Percentiles rank a stretch among this genome's conserved stretches.
phyloP scores from a whole-genome alignment of 2,329 filamentous ascomycete genomes.

The Scedosporium dehoogii region DNA sequence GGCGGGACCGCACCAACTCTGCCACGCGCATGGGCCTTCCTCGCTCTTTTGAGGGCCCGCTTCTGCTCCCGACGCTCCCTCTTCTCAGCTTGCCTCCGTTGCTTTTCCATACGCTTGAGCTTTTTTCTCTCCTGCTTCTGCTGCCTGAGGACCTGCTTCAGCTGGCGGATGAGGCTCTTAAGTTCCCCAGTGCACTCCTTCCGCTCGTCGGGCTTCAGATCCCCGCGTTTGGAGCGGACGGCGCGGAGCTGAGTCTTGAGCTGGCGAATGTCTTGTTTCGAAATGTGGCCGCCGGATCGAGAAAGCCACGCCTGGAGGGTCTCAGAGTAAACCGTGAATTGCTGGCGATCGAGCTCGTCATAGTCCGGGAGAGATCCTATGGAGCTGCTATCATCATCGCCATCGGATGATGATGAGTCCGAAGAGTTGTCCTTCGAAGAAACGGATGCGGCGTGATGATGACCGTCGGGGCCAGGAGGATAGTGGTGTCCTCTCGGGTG shows the following conservation, averaged over 20 bases:
- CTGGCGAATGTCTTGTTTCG: slow-evolving; percentile 29
- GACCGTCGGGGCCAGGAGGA: not conserved
- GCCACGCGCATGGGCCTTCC: slow-evolving; percentile 19
- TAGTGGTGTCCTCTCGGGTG: slow-evolving; percentile 9
- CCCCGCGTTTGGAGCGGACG: not conserved
- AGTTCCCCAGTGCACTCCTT: slow-evolving; percentile 25
- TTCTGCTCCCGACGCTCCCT: slow-evolving; percentile 20
- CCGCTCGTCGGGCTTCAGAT: not conserved
- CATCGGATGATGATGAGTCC: slow-evolving; percentile 21
- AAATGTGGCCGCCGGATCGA: slow-evolving; percentile 38
- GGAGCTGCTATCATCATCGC: slow-evolving; percentile 19
- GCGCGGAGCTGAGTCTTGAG: not conserved
- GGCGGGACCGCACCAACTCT: slow-evolving; percentile 5
- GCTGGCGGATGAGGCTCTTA: slow-evolving; percentile 30
- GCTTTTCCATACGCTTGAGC: slow-evolving; percentile 20
- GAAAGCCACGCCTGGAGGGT: slow-evolving; percentile 38
- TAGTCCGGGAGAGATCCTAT: slow-evolving; percentile 45
- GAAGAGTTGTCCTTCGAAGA: slow-evolving; percentile 22
- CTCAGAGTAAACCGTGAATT: slow-evolving; percentile 35
- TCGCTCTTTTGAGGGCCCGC: slow-evolving; percentile 19
- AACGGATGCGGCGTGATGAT: not conserved
- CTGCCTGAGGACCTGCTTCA: slow-evolving; percentile 33
- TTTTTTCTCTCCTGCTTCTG: slow-evolving; percentile 20
- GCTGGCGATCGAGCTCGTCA: slow-evolving; percentile 36
- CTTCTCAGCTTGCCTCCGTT: slow-evolving; percentile 14